A percentile compares a stretch with the other conserved stretches of the same genome.
Evolutionary conservation across 1,284 basidiomycete genomes (phyloP).

Genomic region (Schizophyllum commune): DNA sequence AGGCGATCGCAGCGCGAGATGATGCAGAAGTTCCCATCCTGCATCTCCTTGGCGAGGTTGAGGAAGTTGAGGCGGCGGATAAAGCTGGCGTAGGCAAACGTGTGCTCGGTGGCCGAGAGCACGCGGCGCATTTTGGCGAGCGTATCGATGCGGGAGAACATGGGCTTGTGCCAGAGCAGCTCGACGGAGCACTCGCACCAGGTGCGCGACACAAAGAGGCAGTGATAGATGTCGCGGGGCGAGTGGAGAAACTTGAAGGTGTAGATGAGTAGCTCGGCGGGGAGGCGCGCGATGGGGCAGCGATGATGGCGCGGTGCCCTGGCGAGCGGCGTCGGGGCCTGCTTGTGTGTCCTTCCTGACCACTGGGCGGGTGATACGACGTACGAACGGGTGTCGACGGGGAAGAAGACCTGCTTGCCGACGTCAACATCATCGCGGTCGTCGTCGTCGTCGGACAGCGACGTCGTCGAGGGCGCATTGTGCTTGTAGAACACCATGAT

Average conservation of each 20-base stretch:
- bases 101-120: slow-evolving; percentile 52
- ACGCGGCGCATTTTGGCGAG: slow-evolving; percentile 75
- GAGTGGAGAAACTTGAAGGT: slow-evolving; percentile 81
- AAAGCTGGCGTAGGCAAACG: slow-evolving; percentile 85
- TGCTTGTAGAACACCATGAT: slow-evolving; percentile 39
- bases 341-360: slow-evolving; percentile 34
- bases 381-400: slow-evolving; percentile 25
- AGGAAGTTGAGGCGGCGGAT: slow-evolving; percentile 91
- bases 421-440: slow-evolving; percentile 54
- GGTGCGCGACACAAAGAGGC: slow-evolving; percentile 78
- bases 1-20: slow-evolving; percentile 76
- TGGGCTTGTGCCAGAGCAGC: slow-evolving; percentile 91
- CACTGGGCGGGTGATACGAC: slow-evolving; percentile 58
- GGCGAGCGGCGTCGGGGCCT: slow-evolving; percentile 16
- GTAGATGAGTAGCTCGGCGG: slow-evolving; percentile 90
- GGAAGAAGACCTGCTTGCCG: slow-evolving; percentile 41
- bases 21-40: slow-evolving; percentile 71
- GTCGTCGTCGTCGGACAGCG: slow-evolving; percentile 57
- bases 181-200: slow-evolving; percentile 98
- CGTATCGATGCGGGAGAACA: slow-evolving; percentile 62
- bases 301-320: slow-evolving; percentile 15
- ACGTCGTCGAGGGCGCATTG: slow-evolving; percentile 46
- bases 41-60: slow-evolving; percentile 63
- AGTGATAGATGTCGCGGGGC: slow-evolving; percentile 66
- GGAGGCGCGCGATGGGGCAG: slow-evolving; percentile 56